Conservation (phyloP, 768 basidiomycete species). For the Rhizopogon roseolus region DNA sequence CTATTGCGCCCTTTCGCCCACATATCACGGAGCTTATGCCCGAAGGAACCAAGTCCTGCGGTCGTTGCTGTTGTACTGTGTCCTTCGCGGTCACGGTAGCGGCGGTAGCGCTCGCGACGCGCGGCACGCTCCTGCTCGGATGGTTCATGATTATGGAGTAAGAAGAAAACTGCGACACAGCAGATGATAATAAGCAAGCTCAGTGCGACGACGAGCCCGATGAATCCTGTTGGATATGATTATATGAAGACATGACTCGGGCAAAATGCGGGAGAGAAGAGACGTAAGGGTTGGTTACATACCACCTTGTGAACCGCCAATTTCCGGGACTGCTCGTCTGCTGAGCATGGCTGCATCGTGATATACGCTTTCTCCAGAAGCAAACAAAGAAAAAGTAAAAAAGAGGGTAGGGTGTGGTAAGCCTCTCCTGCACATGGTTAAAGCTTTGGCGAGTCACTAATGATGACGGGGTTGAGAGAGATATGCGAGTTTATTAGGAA, state of each 20-base stretch:
- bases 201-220: conserved; percentile 54
- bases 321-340: conserved; percentile 39
- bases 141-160: conserved; percentile 47
- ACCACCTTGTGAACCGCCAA: conserved; percentile 49
- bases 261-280: not conserved
- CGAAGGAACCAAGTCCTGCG: conserved; percentile 16
- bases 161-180: conserved; percentile 49
- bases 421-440: not conserved
- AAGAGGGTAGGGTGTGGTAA: not conserved
- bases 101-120: conserved; percentile 26
- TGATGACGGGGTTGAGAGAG: not conserved
- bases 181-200: conserved; percentile 48
- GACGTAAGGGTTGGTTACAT: conserved; percentile 9
- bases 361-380: not conserved
- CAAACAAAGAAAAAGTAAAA: not conserved
- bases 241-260: not conserved
- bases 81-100: conserved; percentile 24
- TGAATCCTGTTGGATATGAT: conserved; percentile 41
- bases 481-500: no score
- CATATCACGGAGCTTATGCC: conserved; percentile 20
- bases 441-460: no score
- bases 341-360: not conserved
- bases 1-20: conserved; percentile 7
- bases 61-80: conserved; percentile 11
- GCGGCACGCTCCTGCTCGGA: conserved; percentile 34